Base-by-base conservation (phyloP, 1,284 basidiomycete species). In the Rhizoctonia solani region DNA sequence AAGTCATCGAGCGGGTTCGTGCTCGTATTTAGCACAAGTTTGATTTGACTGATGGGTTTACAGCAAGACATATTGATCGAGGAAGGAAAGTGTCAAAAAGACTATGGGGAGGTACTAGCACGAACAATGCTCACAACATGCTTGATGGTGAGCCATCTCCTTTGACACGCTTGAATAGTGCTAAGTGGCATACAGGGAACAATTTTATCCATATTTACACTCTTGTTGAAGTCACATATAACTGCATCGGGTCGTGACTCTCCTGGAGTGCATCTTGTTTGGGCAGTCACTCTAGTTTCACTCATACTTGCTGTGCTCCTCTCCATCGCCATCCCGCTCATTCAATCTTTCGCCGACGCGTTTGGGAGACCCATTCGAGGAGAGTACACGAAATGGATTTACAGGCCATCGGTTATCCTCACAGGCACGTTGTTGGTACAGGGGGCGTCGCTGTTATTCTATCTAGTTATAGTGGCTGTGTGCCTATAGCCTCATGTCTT, bases 1-100 rank as follows among this genome's bases (percentile, higher is more conserved):
- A 46, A 19, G 21, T 46, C 44, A 21, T 46, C 21, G 19, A 9
- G 6, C 44, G 44, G 19, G 44, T 46, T 9, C n/a, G 44, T 46
- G 9, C 6, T 21, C 44, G 6, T 19, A 9, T 46, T 11, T 9
- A 5, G n/a, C 44, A 9, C 19, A 19, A 9, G 8, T 46, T 6
- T 5, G n/a, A 9, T 19, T 9, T 11, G 8, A 9, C 44, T 6
- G 8, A 9, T 46, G n/a, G 11, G 21, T 46, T 11, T 6, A 46
- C 44, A 46, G 44, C 44, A 46, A 19, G 44, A 46, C 44, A 46
- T 46, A 46, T 46, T 46, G 44, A 46, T 46, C n/a, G 9, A 46
- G n/a, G 44, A 46, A 9, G 19, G 19, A 9, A 46, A 46, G n/a
- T 5, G 9, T 21, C 6, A 6, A 6, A 9, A 19, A 19, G 44